Evolutionary conservation across 1,139 yeast genomes (phyloP), one percentile per base, ranked within the genome.

Genomic region (Suhomyces coccinellae): DNA sequence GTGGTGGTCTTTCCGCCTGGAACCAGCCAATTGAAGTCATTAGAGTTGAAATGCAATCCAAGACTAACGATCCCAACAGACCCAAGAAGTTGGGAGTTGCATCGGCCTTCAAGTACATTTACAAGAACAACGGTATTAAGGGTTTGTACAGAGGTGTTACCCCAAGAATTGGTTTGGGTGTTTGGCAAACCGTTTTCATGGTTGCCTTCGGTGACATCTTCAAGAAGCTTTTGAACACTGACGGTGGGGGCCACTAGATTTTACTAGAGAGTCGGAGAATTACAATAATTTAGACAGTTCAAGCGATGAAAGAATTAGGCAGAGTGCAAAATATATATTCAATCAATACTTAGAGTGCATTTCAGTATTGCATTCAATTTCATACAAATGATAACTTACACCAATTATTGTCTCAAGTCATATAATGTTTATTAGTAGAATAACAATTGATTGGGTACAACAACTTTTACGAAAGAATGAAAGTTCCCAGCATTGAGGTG

Each of bases 161-260:
- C 11, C 99, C 99, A 55, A 86, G 99, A 77, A 82, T 93, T 55
- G 97, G 96, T 45, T 79, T 93, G 57, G 96, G 98, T 54, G 87
- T 93, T 52, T 93, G 98, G 97, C 99, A 93, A 75, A 93, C 99
- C 2, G 89, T 93, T 39, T 93, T 95, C 68, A 93, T 93, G 98
- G 98, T 93, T 49, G 97, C 97, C n/a, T 83, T 93, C 55, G 99
- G 98, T 62, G 99, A 93, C 65, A 87, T 90, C 67, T 69, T 73
- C 58, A 73, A 72, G 59, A 69, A 62, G 54, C 55, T 70, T 63
- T 67, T 74, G 57, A 73, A 73, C 48, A 67, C 77, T 33, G 75
- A 74, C 36, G 73, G 75, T 43, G 61, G 75, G 5, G 40, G 40
- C 8, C 40, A 38, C 27, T 38, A 31, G 24, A n/a, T 28, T 4